Conservation (phyloP, 164 flowering plant species). For the Brasenia schreberi region DNA sequence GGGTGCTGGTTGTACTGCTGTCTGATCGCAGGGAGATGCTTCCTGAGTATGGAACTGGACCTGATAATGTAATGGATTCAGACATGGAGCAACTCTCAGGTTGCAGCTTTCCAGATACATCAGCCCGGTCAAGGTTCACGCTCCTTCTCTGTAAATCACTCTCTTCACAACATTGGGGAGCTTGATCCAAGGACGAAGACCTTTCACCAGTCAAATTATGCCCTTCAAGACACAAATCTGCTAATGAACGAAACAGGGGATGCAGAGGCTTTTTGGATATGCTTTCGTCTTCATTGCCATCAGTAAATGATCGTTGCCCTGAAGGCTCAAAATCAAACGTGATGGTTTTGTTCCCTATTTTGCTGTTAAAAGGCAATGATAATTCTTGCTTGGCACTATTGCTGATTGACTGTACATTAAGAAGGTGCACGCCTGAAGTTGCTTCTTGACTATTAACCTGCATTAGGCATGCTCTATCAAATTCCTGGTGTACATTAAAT, state of each 20-base stretch:
- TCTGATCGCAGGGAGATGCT: slow-evolving; percentile 32
- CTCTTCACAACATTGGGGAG: not conserved
- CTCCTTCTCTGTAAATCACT: not conserved
- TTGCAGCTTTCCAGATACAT: not conserved
- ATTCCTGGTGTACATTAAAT: too few relatives aligned
- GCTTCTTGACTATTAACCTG: slow-evolving; percentile 22
- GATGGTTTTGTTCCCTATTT: slow-evolving; percentile 29
- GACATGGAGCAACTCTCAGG: slow-evolving; percentile 28
- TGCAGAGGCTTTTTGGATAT: not conserved
- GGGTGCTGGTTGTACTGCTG: slow-evolving; percentile 46
- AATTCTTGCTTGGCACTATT: slow-evolving; percentile 6
- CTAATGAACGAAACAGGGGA: not conserved
- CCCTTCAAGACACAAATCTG: not conserved
- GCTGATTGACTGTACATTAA: slow-evolving; percentile 11
- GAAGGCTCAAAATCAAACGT: slow-evolving; percentile 29
- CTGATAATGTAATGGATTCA: slow-evolving; percentile 34
- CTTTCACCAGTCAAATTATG: not conserved
- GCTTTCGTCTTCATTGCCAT: slow-evolving; percentile 11
- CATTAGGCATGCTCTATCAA: not conserved
- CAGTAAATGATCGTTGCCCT: slow-evolving; percentile 8
- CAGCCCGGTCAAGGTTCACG: not conserved
- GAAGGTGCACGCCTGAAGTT: slow-evolving; percentile 5
- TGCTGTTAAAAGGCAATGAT: slow-evolving; percentile 11
- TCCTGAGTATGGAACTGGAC: slow-evolving; percentile 53
- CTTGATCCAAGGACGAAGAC: not conserved